These are phyloP conservation scores for Malus hybrid DNA, from an alignment of 331 rosid genomes.

Conservation along the genomic window DNA sequence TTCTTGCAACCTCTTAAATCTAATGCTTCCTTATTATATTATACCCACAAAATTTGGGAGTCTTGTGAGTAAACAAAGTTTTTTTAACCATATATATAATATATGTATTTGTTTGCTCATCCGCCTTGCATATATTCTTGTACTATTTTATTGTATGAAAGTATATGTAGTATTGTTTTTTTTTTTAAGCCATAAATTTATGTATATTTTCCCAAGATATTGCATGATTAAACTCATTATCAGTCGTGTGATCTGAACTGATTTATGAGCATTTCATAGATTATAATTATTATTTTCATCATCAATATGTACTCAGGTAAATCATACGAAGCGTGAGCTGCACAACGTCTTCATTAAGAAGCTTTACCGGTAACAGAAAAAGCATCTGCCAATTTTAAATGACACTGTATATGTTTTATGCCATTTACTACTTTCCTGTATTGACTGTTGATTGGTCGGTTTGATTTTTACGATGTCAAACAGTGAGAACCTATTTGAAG, in stretches of 20 bases:
- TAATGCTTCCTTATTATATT: background rate
- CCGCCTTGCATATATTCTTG: background rate
- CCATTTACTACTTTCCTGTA: background rate
- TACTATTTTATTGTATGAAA: background rate
- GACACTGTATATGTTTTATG: background rate
- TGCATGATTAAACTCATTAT: background rate
- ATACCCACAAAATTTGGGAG: background rate
- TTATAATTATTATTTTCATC: background rate
- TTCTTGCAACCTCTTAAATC: background rate
- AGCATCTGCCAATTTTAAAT: constrained; percentile 1
- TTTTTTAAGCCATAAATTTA: background rate
- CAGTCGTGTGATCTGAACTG: background rate
- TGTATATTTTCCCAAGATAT: background rate
- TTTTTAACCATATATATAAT: no score
- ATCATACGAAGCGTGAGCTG: constrained; percentile 76
- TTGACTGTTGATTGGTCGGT: constrained; percentile 13
- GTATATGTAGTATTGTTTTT: background rate
- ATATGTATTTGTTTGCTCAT: background rate
- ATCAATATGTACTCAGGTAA: constrained; percentile 49
- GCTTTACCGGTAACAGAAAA: constrained; percentile 64
- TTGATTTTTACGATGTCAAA: constrained; percentile 14
- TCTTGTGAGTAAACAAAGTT: background rate
- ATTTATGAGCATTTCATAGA: background rate
- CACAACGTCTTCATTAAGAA: constrained; percentile 89
- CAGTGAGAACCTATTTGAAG: constrained; percentile 88